Base-by-base conservation (phyloP, 1,139 yeast genomes). In the Yamadazyma mexicana region DNA sequence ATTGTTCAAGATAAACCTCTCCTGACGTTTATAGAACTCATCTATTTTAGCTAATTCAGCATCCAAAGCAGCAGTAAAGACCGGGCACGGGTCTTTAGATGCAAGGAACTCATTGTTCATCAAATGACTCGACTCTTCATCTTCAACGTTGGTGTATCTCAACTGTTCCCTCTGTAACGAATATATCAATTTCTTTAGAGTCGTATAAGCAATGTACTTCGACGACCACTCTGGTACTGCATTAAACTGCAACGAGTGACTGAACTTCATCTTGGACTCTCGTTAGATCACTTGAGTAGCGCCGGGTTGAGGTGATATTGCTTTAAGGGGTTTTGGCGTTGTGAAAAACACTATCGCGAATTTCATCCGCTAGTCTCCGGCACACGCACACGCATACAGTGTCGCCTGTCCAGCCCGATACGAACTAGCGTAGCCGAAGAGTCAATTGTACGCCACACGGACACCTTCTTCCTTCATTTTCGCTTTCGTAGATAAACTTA, bases 161-260 rank as follows among this genome's bases (percentile, higher is more conserved):
- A 81, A 56, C 27, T 72, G 69, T 43, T 78, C 79, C 37, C 85
- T 68, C 55, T 82, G 87, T 24, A 83, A 64, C n/a, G 82, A 71
- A 53, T 82, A 83, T 25, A 81, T 78, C 36, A 78, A 62, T 56
- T 81, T 80, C 56, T 83, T 83, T 47, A 83, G 62, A 4, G 81
- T 76, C 12, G 83, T 74, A 54, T 83, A 83, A 40, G 84, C 80
- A 50, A 83, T 69, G 52, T 83, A 83, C 56, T 79, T 78, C 34
- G 81, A 80, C 40, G 83, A 77, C 89, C 89, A 83, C 59, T 82
- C 88, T 2, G 89, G 88, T 7, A 83, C 88, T 33, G 87, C 83
- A 54, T 83, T 83, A 52, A 82, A 81, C 62, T 81, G 85, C 48
- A 83, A 63, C 5, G 87, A 81, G 52, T 81, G 84, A 8, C 87